These are phyloP conservation scores for Ceratocystis ficicola DNA, from an alignment of 2,329 filamentous ascomycete species.

Conservation along the genomic window DNA sequence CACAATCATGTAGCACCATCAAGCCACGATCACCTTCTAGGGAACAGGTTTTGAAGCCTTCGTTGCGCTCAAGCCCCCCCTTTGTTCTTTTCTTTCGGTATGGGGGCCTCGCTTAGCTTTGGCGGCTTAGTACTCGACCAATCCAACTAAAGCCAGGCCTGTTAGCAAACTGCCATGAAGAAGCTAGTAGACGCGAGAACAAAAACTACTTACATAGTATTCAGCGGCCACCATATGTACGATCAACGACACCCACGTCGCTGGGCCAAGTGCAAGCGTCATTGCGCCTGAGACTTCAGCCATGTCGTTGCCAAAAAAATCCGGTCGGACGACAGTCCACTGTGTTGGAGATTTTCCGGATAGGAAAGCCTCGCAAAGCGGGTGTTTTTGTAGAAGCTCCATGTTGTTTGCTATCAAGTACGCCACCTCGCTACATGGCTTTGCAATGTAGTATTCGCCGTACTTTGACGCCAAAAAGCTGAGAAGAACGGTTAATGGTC, in stretches of 20 bases:
- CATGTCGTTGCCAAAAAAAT: not conserved
- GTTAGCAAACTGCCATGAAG: not conserved
- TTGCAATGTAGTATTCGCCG: conserved; percentile 6
- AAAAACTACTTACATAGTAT: conserved; percentile 12
- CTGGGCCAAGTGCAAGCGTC: conserved; percentile 4
- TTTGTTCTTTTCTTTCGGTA: not conserved
- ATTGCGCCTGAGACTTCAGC: not conserved
- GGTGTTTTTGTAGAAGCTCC: not conserved
- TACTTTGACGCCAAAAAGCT: conserved; percentile 1
- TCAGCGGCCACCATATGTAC: conserved; percentile 7
- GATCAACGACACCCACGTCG: conserved; percentile 4
- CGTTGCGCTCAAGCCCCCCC: not conserved
- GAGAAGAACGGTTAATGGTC: not conserved
- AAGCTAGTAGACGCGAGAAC: not conserved
- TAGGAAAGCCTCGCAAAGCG: conserved; percentile 10
- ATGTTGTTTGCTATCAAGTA: conserved; percentile 15
- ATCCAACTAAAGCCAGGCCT: not conserved
- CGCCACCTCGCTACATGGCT: conserved; percentile 10
- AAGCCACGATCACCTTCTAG: not conserved
- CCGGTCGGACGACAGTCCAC: conserved; percentile 1
- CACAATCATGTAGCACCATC: not conserved
- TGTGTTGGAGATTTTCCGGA: not conserved
- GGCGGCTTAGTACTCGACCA: not conserved
- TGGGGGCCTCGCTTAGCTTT: not conserved
- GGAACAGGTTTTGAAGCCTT: not conserved